Percentiles rank a stretch among this genome's conserved stretches.
phyloP scores from a whole-genome alignment of 768 basidiomycete species.

The Austroboletus festivus region DNA sequence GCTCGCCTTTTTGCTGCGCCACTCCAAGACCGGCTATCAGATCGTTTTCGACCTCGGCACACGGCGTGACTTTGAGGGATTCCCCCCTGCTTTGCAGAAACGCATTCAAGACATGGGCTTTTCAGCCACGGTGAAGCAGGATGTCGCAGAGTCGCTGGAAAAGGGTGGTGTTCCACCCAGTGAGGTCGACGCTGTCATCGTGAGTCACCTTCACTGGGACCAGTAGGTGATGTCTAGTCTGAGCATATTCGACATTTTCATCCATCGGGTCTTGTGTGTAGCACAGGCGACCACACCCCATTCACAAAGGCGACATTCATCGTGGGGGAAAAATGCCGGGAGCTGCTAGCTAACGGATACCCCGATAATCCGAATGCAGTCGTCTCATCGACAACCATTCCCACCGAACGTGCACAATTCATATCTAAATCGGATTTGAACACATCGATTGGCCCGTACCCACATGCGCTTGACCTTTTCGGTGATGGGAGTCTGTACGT shows the following conservation, averaged over 20 bases:
- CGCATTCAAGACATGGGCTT: conserved; percentile 9
- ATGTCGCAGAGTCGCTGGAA: conserved; percentile 45
- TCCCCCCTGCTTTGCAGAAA: conserved; percentile 34
- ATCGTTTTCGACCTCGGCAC: conserved; percentile 58
- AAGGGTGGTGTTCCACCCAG: conserved; percentile 46
- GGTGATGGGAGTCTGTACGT: conserved; percentile 59
- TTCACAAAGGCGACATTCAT: conserved; percentile 49
- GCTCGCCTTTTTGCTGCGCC: conserved; percentile 51
- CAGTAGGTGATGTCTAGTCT: conserved; percentile 17
- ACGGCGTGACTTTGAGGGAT: conserved; percentile 44
- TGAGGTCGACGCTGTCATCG: conserved; percentile 42
- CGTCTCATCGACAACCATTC: conserved; percentile 36
- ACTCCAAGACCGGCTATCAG: conserved; percentile 38
- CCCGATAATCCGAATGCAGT: conserved; percentile 37
- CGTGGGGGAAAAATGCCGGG: conserved; percentile 40
- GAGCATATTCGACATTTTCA: background rate
- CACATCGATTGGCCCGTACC: conserved; percentile 48
- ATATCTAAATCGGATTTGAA: conserved; percentile 33
- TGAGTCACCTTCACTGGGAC: conserved; percentile 58
- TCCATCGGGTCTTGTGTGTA: conserved; percentile 1
- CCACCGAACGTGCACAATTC: conserved; percentile 38
- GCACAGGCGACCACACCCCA: conserved; percentile 42
- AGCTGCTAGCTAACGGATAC: conserved; percentile 39
- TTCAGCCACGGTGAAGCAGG: conserved; percentile 26
- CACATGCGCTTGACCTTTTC: conserved; percentile 49